Evolutionary conservation across 2,329 filamentous ascomycete species (phyloP).

Genomic region (Gaeumannomyces tritici): DNA sequence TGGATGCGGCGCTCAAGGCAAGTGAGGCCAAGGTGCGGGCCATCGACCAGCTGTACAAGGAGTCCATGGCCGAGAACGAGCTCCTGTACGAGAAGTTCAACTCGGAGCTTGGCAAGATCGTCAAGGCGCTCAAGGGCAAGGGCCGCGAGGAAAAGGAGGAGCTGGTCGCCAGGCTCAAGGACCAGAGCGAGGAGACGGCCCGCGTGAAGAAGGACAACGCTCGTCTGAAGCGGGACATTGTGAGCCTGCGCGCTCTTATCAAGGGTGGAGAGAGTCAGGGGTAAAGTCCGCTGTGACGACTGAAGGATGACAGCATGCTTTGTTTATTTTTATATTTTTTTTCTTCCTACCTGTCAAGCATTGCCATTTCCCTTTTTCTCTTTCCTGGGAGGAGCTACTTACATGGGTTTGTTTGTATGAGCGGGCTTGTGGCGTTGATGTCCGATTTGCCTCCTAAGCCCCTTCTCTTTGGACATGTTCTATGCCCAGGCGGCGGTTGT

Average conservation of each 20-base stretch:
- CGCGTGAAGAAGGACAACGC: slow-evolving; percentile 79
- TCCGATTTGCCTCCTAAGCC: background rate
- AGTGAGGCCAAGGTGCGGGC: slow-evolving; percentile 71
- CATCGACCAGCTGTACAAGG: slow-evolving; percentile 82
- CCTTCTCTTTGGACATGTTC: background rate
- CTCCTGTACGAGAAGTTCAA: slow-evolving; percentile 89
- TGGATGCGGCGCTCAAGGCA: slow-evolving; percentile 62
- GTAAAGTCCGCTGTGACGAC: background rate
- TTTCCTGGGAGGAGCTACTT: slow-evolving; percentile 1
- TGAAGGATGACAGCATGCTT: background rate
- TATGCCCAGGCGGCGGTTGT: background rate
- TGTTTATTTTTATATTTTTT: background rate
- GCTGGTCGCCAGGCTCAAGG: slow-evolving; percentile 59
- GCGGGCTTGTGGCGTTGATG: background rate
- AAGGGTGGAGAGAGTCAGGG: slow-evolving; percentile 24
- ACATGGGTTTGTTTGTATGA: background rate
- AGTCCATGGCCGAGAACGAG: slow-evolving; percentile 84
- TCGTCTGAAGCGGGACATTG: slow-evolving; percentile 71
- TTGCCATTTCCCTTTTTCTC: background rate
- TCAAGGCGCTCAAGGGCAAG: slow-evolving; percentile 63
- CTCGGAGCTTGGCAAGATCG: slow-evolving; percentile 75
- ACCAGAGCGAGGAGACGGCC: slow-evolving; percentile 67
- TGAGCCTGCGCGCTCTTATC: slow-evolving; percentile 52
- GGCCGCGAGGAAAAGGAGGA: slow-evolving; percentile 73
- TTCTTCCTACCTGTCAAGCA: background rate